phyloP scores from a whole-genome alignment of 768 basidiomycete genomes.

The Trametes punicea region DNA sequence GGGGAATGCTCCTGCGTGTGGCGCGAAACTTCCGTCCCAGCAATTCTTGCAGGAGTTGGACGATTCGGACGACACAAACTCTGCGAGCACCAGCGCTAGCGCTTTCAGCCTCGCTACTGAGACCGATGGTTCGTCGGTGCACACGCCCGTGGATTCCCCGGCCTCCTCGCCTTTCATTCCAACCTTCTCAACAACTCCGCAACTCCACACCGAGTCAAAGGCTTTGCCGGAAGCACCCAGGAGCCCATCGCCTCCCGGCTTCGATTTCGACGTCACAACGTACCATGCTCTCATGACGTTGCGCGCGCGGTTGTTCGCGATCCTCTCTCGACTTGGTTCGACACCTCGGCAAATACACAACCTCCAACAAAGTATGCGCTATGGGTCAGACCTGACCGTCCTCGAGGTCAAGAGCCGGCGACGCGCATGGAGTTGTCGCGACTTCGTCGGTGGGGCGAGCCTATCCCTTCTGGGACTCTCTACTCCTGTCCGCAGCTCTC shows the following conservation, averaged over 20 bases:
- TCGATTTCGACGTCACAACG: constrained; percentile 25
- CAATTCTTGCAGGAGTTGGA: constrained; percentile 2
- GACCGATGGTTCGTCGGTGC: constrained; percentile 28
- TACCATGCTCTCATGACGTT: constrained; percentile 29
- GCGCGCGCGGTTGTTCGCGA: constrained; percentile 28
- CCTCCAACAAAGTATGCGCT: constrained; percentile 35
- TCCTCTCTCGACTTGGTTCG: constrained; percentile 38
- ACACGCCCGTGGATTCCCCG: constrained; percentile 25
- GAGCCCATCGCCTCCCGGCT: constrained; percentile 18
- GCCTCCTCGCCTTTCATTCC: constrained; percentile 12
- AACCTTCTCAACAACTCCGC: neutral
- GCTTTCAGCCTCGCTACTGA: constrained; percentile 22
- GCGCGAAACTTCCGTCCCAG: neutral
- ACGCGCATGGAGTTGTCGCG: constrained; percentile 63
- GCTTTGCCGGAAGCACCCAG: constrained; percentile 13
- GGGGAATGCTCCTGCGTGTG: neutral
- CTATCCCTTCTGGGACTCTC: constrained; percentile 45
- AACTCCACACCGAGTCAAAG: neutral
- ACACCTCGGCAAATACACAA: constrained; percentile 36
- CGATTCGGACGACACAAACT: constrained; percentile 11
- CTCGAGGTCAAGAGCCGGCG: constrained; percentile 59
- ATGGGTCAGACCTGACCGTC: constrained; percentile 28
- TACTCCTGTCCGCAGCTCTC: constrained; percentile 48
- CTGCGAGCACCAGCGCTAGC: constrained; percentile 10
- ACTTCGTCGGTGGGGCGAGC: constrained; percentile 37